These are phyloP conservation scores for Ustilago hordei DNA, from an alignment of 1,284 basidiomycete genomes.

Conservation along the genomic window DNA sequence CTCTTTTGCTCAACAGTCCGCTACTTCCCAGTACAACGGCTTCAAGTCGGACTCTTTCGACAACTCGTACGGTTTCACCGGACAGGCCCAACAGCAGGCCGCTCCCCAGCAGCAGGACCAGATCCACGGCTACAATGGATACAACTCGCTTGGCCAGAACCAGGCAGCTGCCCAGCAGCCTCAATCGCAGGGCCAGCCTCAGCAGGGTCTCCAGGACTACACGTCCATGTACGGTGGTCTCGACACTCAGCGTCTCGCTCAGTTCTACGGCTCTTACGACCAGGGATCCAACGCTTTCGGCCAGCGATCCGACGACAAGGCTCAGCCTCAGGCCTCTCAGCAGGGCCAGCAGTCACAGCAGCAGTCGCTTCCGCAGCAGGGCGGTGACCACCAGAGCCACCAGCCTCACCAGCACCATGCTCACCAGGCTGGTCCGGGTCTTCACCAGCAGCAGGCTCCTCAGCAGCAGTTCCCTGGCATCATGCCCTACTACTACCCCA, in stretches of 20 bases:
- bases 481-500: slow-evolving; percentile 70
- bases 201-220: slow-evolving; percentile 54
- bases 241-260: slow-evolving; percentile 62
- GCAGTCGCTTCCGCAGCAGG: slow-evolving; percentile 47
- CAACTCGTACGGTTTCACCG: slow-evolving; percentile 50
- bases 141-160: slow-evolving; percentile 44
- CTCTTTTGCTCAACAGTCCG: slow-evolving; percentile 38
- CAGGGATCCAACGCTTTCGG: slow-evolving; percentile 54
- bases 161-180: slow-evolving; percentile 36
- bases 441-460: slow-evolving; percentile 60
- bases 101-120: slow-evolving; percentile 41
- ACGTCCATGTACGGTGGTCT: slow-evolving; percentile 64
- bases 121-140: slow-evolving; percentile 56
- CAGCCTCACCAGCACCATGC: slow-evolving; percentile 44
- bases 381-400: slow-evolving; percentile 36
- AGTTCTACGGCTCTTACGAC: slow-evolving; percentile 65
- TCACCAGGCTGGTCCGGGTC: slow-evolving; percentile 51
- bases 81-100: slow-evolving; percentile 39
- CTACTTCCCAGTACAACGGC: slow-evolving; percentile 42
- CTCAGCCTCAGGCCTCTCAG: slow-evolving; percentile 40
- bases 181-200: slow-evolving; percentile 44
- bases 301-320: slow-evolving; percentile 52
- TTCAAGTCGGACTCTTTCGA: slow-evolving; percentile 55
- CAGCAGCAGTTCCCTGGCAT: slow-evolving; percentile 67
- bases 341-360: slow-evolving; percentile 51